These are phyloP conservation scores for Aureobasidium leucospermi DNA, from an alignment of 2,329 filamentous ascomycete genomes.

Conservation along the genomic window DNA sequence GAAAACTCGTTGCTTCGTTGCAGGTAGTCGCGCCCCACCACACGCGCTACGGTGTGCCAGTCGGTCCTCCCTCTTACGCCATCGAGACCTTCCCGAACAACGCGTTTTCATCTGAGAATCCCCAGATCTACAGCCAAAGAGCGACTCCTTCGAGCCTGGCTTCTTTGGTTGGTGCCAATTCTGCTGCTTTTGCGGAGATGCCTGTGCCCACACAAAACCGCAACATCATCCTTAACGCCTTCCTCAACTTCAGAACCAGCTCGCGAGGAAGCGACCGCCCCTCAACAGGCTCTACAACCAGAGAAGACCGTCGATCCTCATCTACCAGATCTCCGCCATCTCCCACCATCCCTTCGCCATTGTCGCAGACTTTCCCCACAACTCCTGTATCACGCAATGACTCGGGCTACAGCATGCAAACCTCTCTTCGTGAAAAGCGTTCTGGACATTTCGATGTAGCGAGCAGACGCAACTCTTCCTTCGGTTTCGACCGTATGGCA, in stretches of 20 bases:
- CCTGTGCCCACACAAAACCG: slow-evolving; percentile 45
- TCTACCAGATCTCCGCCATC: slow-evolving; percentile 47
- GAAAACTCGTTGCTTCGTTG: slow-evolving; percentile 81
- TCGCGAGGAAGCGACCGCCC: slow-evolving; percentile 61
- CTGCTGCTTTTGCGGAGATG: slow-evolving; percentile 61
- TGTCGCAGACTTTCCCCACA: slow-evolving; percentile 68
- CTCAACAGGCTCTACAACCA: slow-evolving; percentile 57
- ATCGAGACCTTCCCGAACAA: slow-evolving; percentile 89
- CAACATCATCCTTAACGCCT: slow-evolving; percentile 81
- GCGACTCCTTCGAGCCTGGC: slow-evolving; percentile 66
- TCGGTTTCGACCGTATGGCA: slow-evolving; percentile 66
- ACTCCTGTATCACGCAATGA: slow-evolving; percentile 84
- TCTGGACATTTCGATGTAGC: slow-evolving; percentile 82
- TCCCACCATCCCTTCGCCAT: slow-evolving; percentile 68
- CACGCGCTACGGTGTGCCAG: slow-evolving; percentile 72
- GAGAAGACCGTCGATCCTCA: slow-evolving; percentile 28
- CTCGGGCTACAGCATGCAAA: slow-evolving; percentile 79
- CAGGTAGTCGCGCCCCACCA: slow-evolving; percentile 88
- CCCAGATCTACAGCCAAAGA: slow-evolving; percentile 67
- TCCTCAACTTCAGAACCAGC: slow-evolving; percentile 67
- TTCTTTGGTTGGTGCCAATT: slow-evolving; percentile 84
- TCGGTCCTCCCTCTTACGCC: slow-evolving; percentile 87
- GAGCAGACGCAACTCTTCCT: slow-evolving; percentile 73
- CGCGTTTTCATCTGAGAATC: slow-evolving; percentile 80
- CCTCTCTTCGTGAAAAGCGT: slow-evolving; percentile 84